These are phyloP conservation scores for Achaetomium macrosporum DNA, from an alignment of 2,329 filamentous ascomycete genomes.

Conservation along the genomic window DNA sequence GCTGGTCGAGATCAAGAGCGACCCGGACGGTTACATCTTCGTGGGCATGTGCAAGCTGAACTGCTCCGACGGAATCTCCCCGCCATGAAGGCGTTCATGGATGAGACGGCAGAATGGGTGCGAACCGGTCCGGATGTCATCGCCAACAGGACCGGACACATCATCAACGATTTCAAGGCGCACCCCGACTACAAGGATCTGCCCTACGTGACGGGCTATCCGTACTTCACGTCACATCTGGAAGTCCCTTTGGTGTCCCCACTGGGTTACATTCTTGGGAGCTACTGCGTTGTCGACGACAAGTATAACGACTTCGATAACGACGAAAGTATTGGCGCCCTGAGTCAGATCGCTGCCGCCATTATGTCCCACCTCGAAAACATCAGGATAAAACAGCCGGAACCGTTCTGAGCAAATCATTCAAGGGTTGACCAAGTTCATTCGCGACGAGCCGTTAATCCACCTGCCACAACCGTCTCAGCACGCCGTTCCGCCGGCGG, in stretches of 20 bases:
- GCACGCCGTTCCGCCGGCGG: not conserved
- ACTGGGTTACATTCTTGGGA: slow-evolving; percentile 29
- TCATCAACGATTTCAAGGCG: slow-evolving; percentile 28
- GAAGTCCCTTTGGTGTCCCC: slow-evolving; percentile 31
- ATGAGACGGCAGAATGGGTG: slow-evolving; percentile 24
- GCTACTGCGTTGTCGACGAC: slow-evolving; percentile 31
- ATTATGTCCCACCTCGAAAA: slow-evolving; percentile 28
- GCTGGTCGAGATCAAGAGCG: slow-evolving; percentile 19
- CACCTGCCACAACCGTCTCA: not conserved
- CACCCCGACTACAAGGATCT: slow-evolving; percentile 27
- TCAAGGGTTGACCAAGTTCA: slow-evolving; percentile 23
- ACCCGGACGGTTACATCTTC: slow-evolving; percentile 19
- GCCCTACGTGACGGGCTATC: slow-evolving; percentile 28
- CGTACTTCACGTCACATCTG: slow-evolving; percentile 29
- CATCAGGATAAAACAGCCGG: slow-evolving; percentile 19
- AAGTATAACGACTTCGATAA: slow-evolving; percentile 24
- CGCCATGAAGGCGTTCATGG: slow-evolving; percentile 28
- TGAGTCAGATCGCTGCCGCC: slow-evolving; percentile 24
- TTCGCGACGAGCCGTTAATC: slow-evolving; percentile 17
- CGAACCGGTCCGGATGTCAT: slow-evolving; percentile 24
- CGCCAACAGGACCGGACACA: slow-evolving; percentile 29
- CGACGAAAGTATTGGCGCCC: slow-evolving; percentile 17
- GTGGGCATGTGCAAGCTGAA: slow-evolving; percentile 26
- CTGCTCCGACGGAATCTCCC: slow-evolving; percentile 29
- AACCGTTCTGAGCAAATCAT: slow-evolving; percentile 25